A percentile compares a stretch with the other conserved stretches of the same genome.
Conservation (phyloP, 371 early-diverging fungal genomes). For the Rhizopus arrhizus region DNA sequence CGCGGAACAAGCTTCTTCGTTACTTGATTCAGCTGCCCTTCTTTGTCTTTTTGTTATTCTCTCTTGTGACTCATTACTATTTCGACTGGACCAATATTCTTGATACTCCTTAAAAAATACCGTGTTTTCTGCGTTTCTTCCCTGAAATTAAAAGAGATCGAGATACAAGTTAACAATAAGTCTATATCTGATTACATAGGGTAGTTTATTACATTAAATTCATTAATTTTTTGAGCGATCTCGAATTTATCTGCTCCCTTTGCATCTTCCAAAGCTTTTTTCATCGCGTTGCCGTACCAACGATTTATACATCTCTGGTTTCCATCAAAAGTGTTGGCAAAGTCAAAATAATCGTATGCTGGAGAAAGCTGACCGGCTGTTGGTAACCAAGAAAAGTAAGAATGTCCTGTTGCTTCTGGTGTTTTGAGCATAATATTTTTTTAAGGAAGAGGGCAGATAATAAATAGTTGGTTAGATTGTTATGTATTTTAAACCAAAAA, state of each 20-base stretch:
- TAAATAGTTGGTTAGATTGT: constrained; percentile 3
- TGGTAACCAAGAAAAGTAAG: constrained; percentile 12
- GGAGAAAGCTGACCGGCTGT: constrained; percentile 16
- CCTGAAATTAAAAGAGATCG: constrained; percentile 15
- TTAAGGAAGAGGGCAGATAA: constrained; percentile 15
- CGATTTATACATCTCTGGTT: constrained; percentile 11
- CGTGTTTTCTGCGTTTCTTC: constrained; percentile 15
- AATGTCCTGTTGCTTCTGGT: constrained; percentile 10
- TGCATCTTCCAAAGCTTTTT: constrained; percentile 12
- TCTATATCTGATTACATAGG: constrained; percentile 10
- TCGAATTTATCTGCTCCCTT: constrained; percentile 8
- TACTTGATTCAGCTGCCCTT: constrained; percentile 19
- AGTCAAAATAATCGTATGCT: constrained; percentile 19
- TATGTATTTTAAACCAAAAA: constrained; percentile 9
- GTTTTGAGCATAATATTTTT: constrained; percentile 14
- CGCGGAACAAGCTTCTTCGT: constrained; percentile 19
- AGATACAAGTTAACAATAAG: constrained; percentile 16
- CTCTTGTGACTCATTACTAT: constrained; percentile 16
- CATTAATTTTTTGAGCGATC: constrained; percentile 14
- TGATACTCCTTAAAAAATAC: constrained; percentile 15
- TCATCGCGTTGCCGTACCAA: constrained; percentile 11
- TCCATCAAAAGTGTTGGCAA: constrained; percentile 14
- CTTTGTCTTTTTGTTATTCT: constrained; percentile 20
- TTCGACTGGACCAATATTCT: constrained; percentile 15
- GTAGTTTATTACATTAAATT: constrained; percentile 19